These are phyloP conservation scores for Allantophomopsis cytisporea DNA, from an alignment of 2,329 filamentous ascomycete genomes.

Conservation along the genomic window DNA sequence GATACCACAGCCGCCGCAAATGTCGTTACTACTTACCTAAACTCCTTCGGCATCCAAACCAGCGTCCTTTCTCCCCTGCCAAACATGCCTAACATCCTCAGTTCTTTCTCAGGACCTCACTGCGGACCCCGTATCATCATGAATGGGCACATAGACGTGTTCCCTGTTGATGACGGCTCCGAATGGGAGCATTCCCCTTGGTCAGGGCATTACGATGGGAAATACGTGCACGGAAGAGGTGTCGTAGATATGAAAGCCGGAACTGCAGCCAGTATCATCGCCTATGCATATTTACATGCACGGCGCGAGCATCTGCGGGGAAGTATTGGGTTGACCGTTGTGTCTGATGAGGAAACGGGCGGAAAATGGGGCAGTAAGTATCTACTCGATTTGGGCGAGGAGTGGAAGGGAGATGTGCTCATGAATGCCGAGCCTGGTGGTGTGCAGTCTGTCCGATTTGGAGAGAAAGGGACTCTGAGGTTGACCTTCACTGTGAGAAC, in stretches of 20 bases:
- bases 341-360: constrained; percentile 26
- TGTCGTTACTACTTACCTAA: constrained; percentile 18
- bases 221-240: constrained; percentile 21
- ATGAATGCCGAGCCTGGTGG: constrained; percentile 25
- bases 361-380: constrained; percentile 22
- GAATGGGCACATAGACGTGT: constrained; percentile 28
- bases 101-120: constrained; percentile 13
- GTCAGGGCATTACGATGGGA: constrained; percentile 20
- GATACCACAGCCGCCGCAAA: constrained; percentile 20
- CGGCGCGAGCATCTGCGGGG: constrained; percentile 10
- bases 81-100: constrained; percentile 20
- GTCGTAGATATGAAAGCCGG: constrained; percentile 29
- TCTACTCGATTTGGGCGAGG: constrained; percentile 18
- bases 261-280: constrained; percentile 23
- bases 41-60: constrained; percentile 9
- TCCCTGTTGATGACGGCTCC: constrained; percentile 19
- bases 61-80: constrained; percentile 17
- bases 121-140: constrained; percentile 20
- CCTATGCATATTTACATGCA: constrained; percentile 19
- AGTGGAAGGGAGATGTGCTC: constrained; percentile 23
- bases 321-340: constrained; percentile 17
- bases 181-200: constrained; percentile 23
- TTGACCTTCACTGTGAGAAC: constrained; percentile 20
- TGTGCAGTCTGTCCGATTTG: constrained; percentile 23
- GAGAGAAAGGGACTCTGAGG: constrained; percentile 26